These are phyloP conservation scores for Trebouxia sp. DNA, from an alignment of 139 green algal genomes.

Conservation along the genomic window DNA sequence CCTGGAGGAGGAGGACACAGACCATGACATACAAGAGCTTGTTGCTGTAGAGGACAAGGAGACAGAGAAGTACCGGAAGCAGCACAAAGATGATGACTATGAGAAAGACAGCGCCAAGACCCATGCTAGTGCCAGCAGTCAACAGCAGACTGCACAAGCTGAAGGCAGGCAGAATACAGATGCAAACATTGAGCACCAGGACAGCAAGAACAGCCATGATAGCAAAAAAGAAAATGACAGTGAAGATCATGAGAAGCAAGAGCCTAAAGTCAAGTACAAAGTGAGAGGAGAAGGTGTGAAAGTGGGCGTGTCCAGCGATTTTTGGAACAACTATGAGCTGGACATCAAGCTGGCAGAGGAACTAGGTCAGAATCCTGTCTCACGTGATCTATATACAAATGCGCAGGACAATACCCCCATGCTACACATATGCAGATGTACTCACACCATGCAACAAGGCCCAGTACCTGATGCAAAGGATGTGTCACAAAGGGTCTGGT, in stretches of 20 bases:
- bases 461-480: not conserved
- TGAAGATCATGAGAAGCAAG: not conserved
- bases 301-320: conserved; percentile 25
- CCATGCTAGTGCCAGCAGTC: too few relatives aligned
- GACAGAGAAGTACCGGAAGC: not conserved
- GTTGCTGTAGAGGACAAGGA: not conserved
- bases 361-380: conserved; percentile 14
- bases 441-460: too few relatives aligned
- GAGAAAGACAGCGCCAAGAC: not conserved
- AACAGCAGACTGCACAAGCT: too few relatives aligned
- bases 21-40: not conserved
- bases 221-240: not conserved
- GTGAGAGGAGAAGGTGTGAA: not conserved
- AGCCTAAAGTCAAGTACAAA: not conserved
- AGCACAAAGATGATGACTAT: not conserved
- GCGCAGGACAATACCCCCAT: too few relatives aligned
- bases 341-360: conserved; percentile 34
- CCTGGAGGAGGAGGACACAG: not conserved
- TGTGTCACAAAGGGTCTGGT: too few relatives aligned
- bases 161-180: too few relatives aligned
- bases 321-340: conserved; percentile 40
- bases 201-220: not conserved
- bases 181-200: not conserved
- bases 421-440: too few relatives aligned
- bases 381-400: too few relatives aligned